A percentile compares a stretch with the other conserved stretches of the same genome.
These are phyloP conservation scores for Thelonectria blattea DNA, from an alignment of 2,329 filamentous ascomycete genomes.

Conservation along the genomic window DNA sequence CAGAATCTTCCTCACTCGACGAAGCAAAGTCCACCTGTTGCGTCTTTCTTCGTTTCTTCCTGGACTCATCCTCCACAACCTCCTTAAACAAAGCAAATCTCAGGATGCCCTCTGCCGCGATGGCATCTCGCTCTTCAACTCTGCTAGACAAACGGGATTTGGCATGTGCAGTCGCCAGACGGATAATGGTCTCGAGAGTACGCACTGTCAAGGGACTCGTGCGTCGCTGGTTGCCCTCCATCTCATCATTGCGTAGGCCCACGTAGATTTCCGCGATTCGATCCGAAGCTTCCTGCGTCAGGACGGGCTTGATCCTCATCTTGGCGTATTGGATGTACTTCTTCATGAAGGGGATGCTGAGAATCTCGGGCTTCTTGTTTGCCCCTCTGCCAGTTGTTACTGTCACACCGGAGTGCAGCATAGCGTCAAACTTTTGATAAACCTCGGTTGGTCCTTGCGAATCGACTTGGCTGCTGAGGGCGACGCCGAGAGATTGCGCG, in stretches of 20 bases:
- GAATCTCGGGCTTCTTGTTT: constrained; percentile 80
- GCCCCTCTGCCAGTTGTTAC: constrained; percentile 75
- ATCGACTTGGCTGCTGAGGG: constrained; percentile 77
- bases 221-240: constrained; percentile 90
- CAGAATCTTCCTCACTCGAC: constrained; percentile 64
- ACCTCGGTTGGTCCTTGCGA: constrained; percentile 82
- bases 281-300: constrained; percentile 90
- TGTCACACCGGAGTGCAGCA: constrained; percentile 92
- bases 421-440: constrained; percentile 94
- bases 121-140: constrained; percentile 88
- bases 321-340: constrained; percentile 99
- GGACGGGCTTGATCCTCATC: constrained; percentile 82
- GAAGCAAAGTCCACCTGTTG: constrained; percentile 62
- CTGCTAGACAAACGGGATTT: constrained; percentile 87
- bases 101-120: constrained; percentile 86
- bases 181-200: constrained; percentile 97
- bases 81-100: constrained; percentile 98
- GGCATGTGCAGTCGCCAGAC: constrained; percentile 93
- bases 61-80: constrained; percentile 78
- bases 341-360: constrained; percentile 98
- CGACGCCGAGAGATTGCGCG: constrained; percentile 84
- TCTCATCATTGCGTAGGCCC: constrained; percentile 90
- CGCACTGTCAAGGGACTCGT: constrained; percentile 96
- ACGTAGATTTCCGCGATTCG: constrained; percentile 93
- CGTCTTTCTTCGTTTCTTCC: constrained; percentile 81